phyloP scores from a whole-genome alignment of 2,329 filamentous ascomycete species.

The Aspergillus sp. region DNA sequence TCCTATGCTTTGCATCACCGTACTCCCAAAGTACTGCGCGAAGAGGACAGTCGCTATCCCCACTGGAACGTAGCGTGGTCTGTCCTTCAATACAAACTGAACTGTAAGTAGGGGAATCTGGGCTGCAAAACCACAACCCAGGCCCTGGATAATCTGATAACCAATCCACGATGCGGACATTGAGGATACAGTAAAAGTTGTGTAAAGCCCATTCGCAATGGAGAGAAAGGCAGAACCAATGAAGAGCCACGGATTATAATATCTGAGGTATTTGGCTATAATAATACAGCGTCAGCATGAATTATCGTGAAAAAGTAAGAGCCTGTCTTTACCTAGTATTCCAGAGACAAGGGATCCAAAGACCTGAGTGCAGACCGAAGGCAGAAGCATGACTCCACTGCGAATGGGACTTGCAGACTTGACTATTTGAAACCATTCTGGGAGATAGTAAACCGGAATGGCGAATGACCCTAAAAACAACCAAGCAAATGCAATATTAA shows the following conservation, averaged over 20 bases:
- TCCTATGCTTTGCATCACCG: conserved; percentile 12
- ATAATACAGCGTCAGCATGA: background rate
- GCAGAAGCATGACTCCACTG: conserved; percentile 14
- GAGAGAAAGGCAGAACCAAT: conserved; percentile 5
- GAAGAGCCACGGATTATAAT: conserved; percentile 10
- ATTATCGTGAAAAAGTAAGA: background rate
- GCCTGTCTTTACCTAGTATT: conserved; percentile 1
- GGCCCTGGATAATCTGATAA: conserved; percentile 8
- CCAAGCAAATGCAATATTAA: conserved; percentile 5
- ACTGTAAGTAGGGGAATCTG: conserved; percentile 8
- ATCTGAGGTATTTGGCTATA: conserved; percentile 6
- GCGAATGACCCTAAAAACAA: conserved; percentile 8
- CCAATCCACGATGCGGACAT: conserved; percentile 4
- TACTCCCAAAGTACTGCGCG: conserved; percentile 11
- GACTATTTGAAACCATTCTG: conserved; percentile 17
- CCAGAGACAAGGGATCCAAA: conserved; percentile 8
- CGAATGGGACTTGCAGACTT: conserved; percentile 9
- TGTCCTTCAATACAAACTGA: conserved; percentile 6
- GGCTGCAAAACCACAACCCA: conserved; percentile 4
- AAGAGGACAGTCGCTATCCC: conserved; percentile 10
- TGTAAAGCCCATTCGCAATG: conserved; percentile 7
- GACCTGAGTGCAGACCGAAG: conserved; percentile 11
- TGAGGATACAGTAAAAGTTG: conserved; percentile 5
- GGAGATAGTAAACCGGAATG: conserved; percentile 15
- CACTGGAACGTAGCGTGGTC: conserved; percentile 5